Percentiles rank a stretch among this genome's conserved stretches.
Conservation (phyloP, 345 rosid genomes). For the Salix suchowensis region DNA sequence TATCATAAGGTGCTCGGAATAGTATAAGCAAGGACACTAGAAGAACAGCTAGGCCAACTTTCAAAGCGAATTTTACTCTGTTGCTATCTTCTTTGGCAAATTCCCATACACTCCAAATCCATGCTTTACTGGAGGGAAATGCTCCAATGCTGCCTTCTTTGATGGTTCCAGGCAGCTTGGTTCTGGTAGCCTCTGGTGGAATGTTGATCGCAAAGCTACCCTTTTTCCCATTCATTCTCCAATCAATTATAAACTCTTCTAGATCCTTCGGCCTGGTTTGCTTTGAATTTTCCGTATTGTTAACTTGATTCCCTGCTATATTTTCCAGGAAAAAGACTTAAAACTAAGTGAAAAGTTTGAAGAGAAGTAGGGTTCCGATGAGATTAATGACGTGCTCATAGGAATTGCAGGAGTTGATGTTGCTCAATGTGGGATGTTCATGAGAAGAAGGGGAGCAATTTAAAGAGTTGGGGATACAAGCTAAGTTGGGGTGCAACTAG, state of each 20-base stretch:
- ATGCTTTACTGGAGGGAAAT: conserved; percentile 30
- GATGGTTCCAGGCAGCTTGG: conserved; percentile 14
- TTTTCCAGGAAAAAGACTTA: not conserved
- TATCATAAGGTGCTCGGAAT: conserved; percentile 50
- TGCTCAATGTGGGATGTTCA: conserved; percentile 4
- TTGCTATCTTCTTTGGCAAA: conserved; percentile 51
- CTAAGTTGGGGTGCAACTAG: conserved; percentile 32
- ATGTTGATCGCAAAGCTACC: conserved; percentile 38
- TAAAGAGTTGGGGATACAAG: conserved; percentile 24
- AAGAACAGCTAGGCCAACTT: conserved; percentile 62
- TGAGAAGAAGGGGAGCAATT: conserved; percentile 11
- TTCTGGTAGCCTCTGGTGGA: conserved; percentile 27
- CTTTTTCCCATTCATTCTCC: conserved; percentile 64
- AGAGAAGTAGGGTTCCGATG: not conserved
- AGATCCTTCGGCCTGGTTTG: not conserved
- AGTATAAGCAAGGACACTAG: conserved; percentile 59
- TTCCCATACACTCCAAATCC: conserved; percentile 45
- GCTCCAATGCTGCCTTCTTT: conserved; percentile 7
- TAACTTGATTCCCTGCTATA: not conserved
- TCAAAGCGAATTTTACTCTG: conserved; percentile 50
- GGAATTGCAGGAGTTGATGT: not conserved
- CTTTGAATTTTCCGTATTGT: conserved; percentile 22
- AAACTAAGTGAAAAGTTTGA: not conserved
- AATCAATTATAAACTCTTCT: conserved; percentile 20
- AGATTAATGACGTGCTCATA: not conserved